phyloP scores from a whole-genome alignment of 441 rosid species.

The Mallotus japonicus region DNA sequence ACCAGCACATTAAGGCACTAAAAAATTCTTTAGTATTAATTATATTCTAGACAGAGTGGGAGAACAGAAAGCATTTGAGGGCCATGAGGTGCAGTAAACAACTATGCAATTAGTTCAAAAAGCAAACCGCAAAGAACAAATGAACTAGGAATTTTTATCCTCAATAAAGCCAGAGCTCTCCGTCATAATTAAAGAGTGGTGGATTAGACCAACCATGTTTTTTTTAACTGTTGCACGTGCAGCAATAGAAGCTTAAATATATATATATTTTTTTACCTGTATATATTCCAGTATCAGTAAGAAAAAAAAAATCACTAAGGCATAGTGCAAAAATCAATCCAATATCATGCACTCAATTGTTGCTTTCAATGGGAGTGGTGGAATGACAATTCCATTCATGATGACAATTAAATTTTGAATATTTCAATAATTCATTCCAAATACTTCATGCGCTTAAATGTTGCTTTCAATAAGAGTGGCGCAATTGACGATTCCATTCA shows the following conservation, averaged over 20 bases:
- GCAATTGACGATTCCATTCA: too few relatives aligned
- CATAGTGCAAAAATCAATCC: neutral
- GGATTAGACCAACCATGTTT: neutral
- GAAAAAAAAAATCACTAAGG: neutral
- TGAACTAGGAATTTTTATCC: neutral
- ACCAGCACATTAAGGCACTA: slow-evolving; percentile 6
- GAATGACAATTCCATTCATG: too few relatives aligned
- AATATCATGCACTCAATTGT: neutral
- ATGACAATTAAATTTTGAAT: too few relatives aligned
- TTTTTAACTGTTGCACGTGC: neutral
- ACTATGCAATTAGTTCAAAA: neutral
- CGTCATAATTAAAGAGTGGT: neutral
- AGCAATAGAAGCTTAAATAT: neutral
- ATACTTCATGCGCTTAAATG: neutral
- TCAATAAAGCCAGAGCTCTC: neutral
- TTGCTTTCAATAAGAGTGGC: too few relatives aligned
- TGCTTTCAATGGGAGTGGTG: neutral
- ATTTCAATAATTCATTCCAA: slow-evolving; percentile 1
- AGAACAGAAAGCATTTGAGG: neutral
- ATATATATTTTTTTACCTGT: neutral
- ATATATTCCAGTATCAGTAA: neutral
- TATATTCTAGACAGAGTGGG: neutral
- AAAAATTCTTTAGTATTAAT: neutral
- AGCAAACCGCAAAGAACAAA: neutral
- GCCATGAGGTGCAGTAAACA: neutral